These are phyloP conservation scores for Suillus brevipes DNA, from an alignment of 768 basidiomycete species.

Conservation along the genomic window DNA sequence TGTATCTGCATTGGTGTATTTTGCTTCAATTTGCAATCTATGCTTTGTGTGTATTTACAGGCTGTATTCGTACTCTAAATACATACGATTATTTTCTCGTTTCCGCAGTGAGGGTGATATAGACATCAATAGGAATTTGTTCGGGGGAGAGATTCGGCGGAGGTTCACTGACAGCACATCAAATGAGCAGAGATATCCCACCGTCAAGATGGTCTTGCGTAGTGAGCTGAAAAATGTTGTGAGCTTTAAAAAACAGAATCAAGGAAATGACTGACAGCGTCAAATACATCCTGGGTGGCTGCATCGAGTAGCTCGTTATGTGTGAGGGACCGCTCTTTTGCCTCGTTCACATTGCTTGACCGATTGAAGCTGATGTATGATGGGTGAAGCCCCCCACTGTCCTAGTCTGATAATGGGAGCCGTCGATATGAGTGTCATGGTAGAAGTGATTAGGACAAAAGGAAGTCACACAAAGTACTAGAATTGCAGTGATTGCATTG, in stretches of 20 bases:
- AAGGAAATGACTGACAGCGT: conserved; percentile 3
- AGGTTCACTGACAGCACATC: conserved; percentile 8
- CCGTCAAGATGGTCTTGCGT: conserved; percentile 10
- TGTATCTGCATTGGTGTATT: too few species aligned
- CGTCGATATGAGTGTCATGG: conserved; percentile 3
- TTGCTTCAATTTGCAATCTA: too few species aligned
- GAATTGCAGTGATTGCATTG: too few species aligned
- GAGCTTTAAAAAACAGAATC: neutral
- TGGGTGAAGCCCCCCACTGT: conserved; percentile 8
- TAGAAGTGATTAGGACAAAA: too few species aligned
- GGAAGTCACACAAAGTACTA: too few species aligned
- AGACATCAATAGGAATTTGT: conserved; percentile 7
- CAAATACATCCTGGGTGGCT: conserved; percentile 3
- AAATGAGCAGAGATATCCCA: conserved; percentile 9
- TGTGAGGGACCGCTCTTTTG: neutral
- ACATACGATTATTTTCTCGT: too few species aligned
- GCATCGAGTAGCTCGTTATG: neutral
- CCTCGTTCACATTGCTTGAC: neutral
- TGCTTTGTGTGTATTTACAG: too few species aligned
- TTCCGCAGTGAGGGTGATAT: too few species aligned
- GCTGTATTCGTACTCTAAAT: too few species aligned
- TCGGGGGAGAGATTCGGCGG: neutral
- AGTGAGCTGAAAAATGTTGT: conserved; percentile 9
- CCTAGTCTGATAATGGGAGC: conserved; percentile 6
- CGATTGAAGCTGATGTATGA: conserved; percentile 8